phyloP scores from a whole-genome alignment of 495 filamentous ascomycete genomes.

The Penicillium crystallinum region DNA sequence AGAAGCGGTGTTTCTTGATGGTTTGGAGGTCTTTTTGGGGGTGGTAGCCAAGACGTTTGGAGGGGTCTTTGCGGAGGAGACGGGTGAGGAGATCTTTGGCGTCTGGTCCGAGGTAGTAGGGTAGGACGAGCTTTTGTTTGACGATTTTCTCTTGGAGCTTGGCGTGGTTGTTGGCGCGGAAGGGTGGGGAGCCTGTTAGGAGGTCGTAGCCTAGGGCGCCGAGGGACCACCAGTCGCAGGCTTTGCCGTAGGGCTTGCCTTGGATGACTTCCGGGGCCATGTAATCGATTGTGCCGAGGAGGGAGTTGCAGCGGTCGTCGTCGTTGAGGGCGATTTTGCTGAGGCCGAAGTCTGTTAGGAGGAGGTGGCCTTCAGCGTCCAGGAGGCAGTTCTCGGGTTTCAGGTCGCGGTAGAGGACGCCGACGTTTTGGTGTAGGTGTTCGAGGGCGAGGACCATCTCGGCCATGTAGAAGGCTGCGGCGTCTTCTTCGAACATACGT shows the following conservation, averaged over 20 bases:
- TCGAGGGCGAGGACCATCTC: constrained; percentile 92
- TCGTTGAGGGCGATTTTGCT: constrained; percentile 88
- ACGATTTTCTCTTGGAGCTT: constrained; percentile 93
- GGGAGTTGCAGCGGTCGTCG: constrained; percentile 72
- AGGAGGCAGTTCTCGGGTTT: constrained; percentile 98
- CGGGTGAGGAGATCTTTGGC: constrained; percentile 89
- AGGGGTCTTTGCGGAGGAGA: constrained; percentile 83
- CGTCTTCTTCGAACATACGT: constrained; percentile 84
- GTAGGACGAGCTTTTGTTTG: constrained; percentile 78
- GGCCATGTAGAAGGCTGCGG: constrained; percentile 94
- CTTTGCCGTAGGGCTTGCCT: constrained; percentile 77
- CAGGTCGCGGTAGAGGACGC: constrained; percentile 92
- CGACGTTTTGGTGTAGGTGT: constrained; percentile 84
- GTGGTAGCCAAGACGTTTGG: constrained; percentile 78
- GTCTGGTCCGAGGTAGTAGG: constrained; percentile 83
- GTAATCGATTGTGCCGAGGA: constrained; percentile 90
- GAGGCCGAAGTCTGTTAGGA: constrained; percentile 94
- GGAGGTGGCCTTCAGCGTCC: constrained; percentile 83
- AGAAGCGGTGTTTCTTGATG: constrained; percentile 94
- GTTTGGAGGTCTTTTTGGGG: constrained; percentile 80
- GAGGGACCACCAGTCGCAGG: constrained; percentile 98
- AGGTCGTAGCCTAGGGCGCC: constrained; percentile 89
- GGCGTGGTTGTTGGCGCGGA: constrained; percentile 80
- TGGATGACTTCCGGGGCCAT: constrained; percentile 95
- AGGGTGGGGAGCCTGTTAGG: constrained; percentile 84